Base-by-base conservation (phyloP, 2,329 filamentous ascomycete genomes). In the Metarhizium sp. region DNA sequence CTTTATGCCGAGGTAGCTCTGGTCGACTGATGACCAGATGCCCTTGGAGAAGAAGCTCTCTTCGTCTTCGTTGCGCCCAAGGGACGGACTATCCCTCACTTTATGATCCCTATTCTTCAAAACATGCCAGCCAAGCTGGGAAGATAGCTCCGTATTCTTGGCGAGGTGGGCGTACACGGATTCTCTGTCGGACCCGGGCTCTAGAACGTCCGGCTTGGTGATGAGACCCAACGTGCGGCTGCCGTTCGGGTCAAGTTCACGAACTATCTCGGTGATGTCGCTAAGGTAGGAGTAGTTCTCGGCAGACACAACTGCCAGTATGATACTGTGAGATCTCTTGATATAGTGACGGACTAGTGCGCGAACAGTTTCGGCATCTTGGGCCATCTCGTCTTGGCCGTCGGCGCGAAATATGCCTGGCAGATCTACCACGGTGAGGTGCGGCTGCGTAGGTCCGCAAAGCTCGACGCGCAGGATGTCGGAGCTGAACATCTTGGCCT, bases 351-450 rank as follows among this genome's bases (percentile, higher is more conserved):
- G 61, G 1, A 83, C 77, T 11, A 85, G 68, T 16, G 53, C 51
- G 13, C 42, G 43, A 10, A 56, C 48, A 2, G 51, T 52, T 18
- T 36, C 36, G 6, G 57, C 57, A 0, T 73, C 62, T 6, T 68
- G 59, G 2, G 72, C 64, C 1, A 75, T 71, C 50, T 78, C 76
- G 4, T 65, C 63, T 2, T 66, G 66, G 2, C 72, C 72, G 59
- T 81, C 75, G 1, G 73, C 65, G 42, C 73, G 73, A n/a, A 70
- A 76, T n/a, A 73, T 67, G 1, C 81, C 81, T 0, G 81, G 81
- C 2, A 84, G 69, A 62, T 85, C 80, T 3, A 85, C 79, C 40
- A 84, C 71, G 0, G 81, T 84, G 36, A 85, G 69, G 29, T 81
- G 75, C 3, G 75, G 75, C 20, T 71, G 71, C 3, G 71, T 63